Base-by-base conservation (phyloP, 225 moss, liverwort and hornwort species). In the Straminergon stramineum region DNA sequence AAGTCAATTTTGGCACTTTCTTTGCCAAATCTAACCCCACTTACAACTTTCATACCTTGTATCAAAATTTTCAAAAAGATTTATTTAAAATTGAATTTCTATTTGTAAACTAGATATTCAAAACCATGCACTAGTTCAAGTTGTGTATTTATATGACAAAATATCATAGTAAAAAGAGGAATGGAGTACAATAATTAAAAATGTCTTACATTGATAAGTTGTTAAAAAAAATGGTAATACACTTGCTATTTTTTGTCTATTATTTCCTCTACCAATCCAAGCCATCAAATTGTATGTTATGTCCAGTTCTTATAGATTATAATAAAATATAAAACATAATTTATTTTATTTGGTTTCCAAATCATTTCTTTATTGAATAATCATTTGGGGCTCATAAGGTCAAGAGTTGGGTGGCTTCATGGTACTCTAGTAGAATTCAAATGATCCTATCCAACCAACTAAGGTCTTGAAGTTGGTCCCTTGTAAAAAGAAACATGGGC, bases 401-500 rank as follows among this genome's bases (percentile, higher is more conserved):
- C 23, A n/a, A n/a, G 69, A 23, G 6, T 6, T 6, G 4, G 4
- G 6, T 69, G 22, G n/a, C 23, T 69, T n/a, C 7, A n/a, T n/a
- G n/a, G 7, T n/a, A 13, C 13, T 13, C 21, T 4, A 68, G 0
- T 37, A n/a, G 68, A 68, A 68, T 11, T n/a, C 39, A 39, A 12
- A 23, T 23, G 13, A 23, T 7, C 1, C 23, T 13, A 39, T 69
- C 13, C 23, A n/a, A n/a, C 13, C 23, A 69, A 23, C 7, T 3
- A 19, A 20, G 1, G 37, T 37, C 67, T 67, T 35, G 2, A 35
- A 35, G 3, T 67, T 35, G 37, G 20, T 20, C 20, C 11, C 2
- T 11, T 5, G 2, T n/a, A 11, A 2, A n/a, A 11, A 37, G 22
- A 37, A 68, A 2, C 4, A 2, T 3, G 0, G 7, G 7, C 21